Evolutionary conservation across 495 filamentous ascomycete species (phyloP), one percentile per base, ranked within the genome.

Genomic region (Sabuloglossum arenarium): DNA sequence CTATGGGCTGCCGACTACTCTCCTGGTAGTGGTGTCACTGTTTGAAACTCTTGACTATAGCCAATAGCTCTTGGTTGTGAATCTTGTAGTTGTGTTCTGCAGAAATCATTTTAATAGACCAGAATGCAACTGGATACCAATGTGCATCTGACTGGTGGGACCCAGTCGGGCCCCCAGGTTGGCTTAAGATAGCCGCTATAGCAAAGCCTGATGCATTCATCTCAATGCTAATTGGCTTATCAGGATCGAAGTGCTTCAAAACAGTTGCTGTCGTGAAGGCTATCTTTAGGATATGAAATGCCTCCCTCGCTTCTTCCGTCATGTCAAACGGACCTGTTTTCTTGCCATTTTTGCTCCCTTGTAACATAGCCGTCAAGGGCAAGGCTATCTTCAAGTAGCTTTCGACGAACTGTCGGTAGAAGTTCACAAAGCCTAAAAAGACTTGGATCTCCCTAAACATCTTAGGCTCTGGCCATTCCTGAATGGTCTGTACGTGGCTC

Each of bases 351-450:
- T 53, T 53, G 14, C 24, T 53, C 5, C 50, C 50, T 16, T 53
- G 4, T 4, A 28, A 10, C 30, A 58, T 37, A 6, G 51, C 49
- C 3, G 56, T 64, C 3, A 64, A 46, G 10, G 54, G 57, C 12
- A 29, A 9, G 1, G 45, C 58, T 10, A 58, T 39, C 29, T 58
- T 6, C 0, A 54, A 57, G 43, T 52, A 65, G 1, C 39, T 37
- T 30, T 42, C 31, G 14, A 65, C 51, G 31, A 65, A 65, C 1
- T 52, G 25, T 10, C 60, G 52, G 42, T 65, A 62, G 56, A 62
- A 65, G 55, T 65, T 65, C 11, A 53, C 50, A 59, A 65, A 61
- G 6, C 63, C 63, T n/a, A 65, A 43, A 54, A 65, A 65, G 6
- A 45, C 29, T 19, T 55, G 29, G 24, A 55, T 27, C 3, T 55